phyloP scores from a whole-genome alignment of 345 rosid genomes.

The Bretschneidera sinensis region DNA sequence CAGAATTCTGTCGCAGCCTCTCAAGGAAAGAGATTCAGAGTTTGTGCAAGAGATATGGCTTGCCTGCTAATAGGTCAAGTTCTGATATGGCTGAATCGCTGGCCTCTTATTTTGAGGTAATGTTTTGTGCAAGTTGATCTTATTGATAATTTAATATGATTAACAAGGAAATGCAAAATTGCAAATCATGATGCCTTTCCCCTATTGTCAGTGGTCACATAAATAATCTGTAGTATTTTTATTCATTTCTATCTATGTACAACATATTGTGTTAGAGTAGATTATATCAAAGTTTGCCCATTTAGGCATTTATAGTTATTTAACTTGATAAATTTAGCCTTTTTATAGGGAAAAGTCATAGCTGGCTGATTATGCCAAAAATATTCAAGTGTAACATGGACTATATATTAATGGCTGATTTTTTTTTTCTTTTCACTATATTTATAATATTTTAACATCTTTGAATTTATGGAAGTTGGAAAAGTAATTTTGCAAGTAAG shows the following conservation, averaged over 20 bases:
- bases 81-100: constrained; percentile 57
- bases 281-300: neutral
- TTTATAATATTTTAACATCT: no score
- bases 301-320: no score
- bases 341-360: neutral
- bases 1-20: constrained; percentile 35
- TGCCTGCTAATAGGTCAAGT: constrained; percentile 71
- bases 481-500: neutral
- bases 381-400: no score
- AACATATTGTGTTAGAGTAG: neutral
- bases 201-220: constrained; percentile 9
- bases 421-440: no score
- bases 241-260: no score
- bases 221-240: neutral
- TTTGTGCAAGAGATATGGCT: constrained; percentile 59
- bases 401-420: no score
- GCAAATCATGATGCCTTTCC: constrained; percentile 7
- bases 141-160: neutral
- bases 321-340: neutral
- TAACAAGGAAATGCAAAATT: no score
- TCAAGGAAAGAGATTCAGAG: constrained; percentile 75
- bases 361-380: no score
- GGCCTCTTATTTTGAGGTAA: constrained; percentile 46
- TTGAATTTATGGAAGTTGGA: neutral
- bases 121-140: neutral